A percentile compares a stretch with the other conserved stretches of the same genome.
phyloP scores from a whole-genome alignment of 345 rosid species.

The Aquilaria malaccensis region DNA sequence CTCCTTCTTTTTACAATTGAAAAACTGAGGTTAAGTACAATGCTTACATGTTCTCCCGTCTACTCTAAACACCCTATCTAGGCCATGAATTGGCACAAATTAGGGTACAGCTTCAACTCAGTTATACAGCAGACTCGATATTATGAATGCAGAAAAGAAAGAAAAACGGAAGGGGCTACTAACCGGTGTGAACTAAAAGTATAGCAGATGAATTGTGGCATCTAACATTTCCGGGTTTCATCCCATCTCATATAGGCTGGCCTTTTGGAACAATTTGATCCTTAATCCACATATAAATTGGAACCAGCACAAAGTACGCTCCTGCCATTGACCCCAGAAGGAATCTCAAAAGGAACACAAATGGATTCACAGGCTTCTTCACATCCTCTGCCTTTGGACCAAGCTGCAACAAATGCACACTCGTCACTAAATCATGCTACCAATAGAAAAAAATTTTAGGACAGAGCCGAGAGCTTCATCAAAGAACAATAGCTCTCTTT shows the following conservation, averaged over 20 bases:
- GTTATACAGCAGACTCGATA: background rate
- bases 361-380: slow-evolving; percentile 58
- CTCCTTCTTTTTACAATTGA: background rate
- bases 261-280: slow-evolving; percentile 87
- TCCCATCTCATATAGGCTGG: slow-evolving; percentile 43
- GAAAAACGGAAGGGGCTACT: background rate
- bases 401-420: slow-evolving; percentile 42
- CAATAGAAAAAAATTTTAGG: background rate
- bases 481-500: background rate
- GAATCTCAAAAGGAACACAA: slow-evolving; percentile 60
- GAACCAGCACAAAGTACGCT: slow-evolving; percentile 69
- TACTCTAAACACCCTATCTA: background rate
- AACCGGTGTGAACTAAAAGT: background rate
- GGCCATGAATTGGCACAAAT: background rate
- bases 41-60: background rate
- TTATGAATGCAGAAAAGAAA: background rate
- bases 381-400: slow-evolving; percentile 91
- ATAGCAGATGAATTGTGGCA: background rate
- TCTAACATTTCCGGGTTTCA: slow-evolving; percentile 1
- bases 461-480: background rate
- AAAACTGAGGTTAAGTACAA: background rate
- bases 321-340: slow-evolving; percentile 71
- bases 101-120: background rate
- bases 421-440: background rate
- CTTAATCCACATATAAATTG: slow-evolving; percentile 98